These are phyloP conservation scores for Phytopythium montanum DNA, from an alignment of 352 stramenopile species.

Conservation along the genomic window DNA sequence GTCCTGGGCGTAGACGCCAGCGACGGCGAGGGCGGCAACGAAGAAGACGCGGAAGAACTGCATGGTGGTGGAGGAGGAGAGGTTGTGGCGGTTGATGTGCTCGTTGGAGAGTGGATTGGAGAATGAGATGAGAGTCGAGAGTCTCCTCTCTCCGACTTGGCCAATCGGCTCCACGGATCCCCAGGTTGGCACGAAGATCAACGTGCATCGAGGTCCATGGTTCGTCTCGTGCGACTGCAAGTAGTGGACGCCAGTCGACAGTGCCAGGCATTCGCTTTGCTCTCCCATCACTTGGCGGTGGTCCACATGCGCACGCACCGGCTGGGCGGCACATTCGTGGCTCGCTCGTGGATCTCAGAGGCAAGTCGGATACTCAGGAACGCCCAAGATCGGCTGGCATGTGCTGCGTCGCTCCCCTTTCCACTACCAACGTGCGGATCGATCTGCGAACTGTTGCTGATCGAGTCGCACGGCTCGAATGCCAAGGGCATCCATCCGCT, in stretches of 20 bases:
- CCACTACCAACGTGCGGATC: background rate
- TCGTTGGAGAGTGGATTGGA: background rate
- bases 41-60: conserved; percentile 29
- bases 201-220: background rate
- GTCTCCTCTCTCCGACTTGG: no score
- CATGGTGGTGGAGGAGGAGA: conserved; percentile 15
- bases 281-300: background rate
- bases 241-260: conserved; percentile 1
- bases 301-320: background rate
- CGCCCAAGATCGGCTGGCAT: background rate
- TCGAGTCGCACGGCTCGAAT: background rate
- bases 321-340: background rate
- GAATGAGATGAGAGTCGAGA: background rate
- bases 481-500: background rate
- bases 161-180: no score
- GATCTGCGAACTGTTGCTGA: background rate
- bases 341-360: background rate
- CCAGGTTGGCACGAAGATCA: no score
- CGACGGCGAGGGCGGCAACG: conserved; percentile 22
- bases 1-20: conserved; percentile 16
- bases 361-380: background rate
- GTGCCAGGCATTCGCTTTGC: background rate
- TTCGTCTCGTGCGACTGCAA: background rate
- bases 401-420: background rate
- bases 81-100: background rate